Conservation (phyloP, 768 basidiomycete species). For the Tricholoma matsutake region DNA sequence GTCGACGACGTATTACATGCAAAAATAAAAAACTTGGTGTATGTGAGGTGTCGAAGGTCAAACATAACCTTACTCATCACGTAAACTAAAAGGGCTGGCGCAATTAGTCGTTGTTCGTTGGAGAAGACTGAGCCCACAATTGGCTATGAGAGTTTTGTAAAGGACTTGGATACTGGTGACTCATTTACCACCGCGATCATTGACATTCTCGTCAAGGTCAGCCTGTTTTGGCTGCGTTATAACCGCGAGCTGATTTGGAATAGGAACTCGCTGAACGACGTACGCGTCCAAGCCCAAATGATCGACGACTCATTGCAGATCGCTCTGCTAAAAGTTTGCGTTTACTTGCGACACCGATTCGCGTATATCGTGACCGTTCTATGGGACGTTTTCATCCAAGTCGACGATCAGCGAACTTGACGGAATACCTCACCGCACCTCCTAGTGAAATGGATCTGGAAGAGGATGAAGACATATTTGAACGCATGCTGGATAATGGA, state of each 20-base stretch:
- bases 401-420: conserved; percentile 39
- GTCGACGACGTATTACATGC: conserved; percentile 69
- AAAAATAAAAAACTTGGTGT: conserved; percentile 80
- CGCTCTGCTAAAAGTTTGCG: conserved; percentile 63
- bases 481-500: conserved; percentile 38
- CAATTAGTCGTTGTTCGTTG: conserved; percentile 64
- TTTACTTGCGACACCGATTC: conserved; percentile 48
- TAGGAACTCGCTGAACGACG: conserved; percentile 80
- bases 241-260: background rate
- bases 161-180: conserved; percentile 75
- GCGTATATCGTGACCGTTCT: conserved; percentile 47
- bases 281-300: conserved; percentile 46
- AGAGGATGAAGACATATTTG: conserved; percentile 67
- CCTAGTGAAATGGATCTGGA: conserved; percentile 58
- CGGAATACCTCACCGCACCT: conserved; percentile 52
- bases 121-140: conserved; percentile 65
- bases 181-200: conserved; percentile 75
- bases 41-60: conserved; percentile 28
- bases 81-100: conserved; percentile 51
- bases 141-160: conserved; percentile 71
- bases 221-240: conserved; percentile 15
- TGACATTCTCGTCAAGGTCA: conserved; percentile 76
- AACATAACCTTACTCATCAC: conserved; percentile 3
- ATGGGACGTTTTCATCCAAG: conserved; percentile 31
- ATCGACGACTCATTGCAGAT: conserved; percentile 64